These are phyloP conservation scores for Agrocybe praecox DNA, from an alignment of 768 basidiomycete species.

Conservation along the genomic window DNA sequence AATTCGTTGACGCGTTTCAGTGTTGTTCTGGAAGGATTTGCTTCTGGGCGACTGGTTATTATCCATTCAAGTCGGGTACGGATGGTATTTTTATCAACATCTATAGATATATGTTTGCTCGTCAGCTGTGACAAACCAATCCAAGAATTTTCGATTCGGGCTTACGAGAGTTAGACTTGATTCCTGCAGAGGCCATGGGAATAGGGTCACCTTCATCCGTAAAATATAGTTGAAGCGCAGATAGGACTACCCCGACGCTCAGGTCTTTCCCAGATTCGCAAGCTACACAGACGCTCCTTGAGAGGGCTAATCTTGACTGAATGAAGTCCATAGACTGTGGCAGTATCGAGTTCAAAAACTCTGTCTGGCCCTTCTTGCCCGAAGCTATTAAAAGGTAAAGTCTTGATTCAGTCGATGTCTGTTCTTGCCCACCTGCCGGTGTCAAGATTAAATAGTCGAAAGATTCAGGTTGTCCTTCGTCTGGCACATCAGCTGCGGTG, in stretches of 20 bases:
- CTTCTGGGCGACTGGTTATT: slow-evolving; percentile 68
- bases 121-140: neutral
- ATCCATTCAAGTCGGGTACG: slow-evolving; percentile 85
- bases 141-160: neutral
- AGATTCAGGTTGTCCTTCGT: slow-evolving; percentile 4
- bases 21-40: slow-evolving; percentile 84
- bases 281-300: slow-evolving; percentile 45
- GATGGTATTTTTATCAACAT: slow-evolving; percentile 58
- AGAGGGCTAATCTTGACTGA: slow-evolving; percentile 33
- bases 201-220: slow-evolving; percentile 45
- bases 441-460: slow-evolving; percentile 15
- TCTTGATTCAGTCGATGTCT: slow-evolving; percentile 1
- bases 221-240: slow-evolving; percentile 61
- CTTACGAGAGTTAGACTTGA: neutral
- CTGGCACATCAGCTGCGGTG: slow-evolving; percentile 26
- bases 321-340: slow-evolving; percentile 54
- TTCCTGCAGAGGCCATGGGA: slow-evolving; percentile 5
- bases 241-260: slow-evolving; percentile 65
- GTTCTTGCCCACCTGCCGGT: neutral
- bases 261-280: slow-evolving; percentile 63
- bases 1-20: slow-evolving; percentile 48
- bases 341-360: slow-evolving; percentile 42
- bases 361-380: slow-evolving; percentile 57
- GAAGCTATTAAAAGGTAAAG: slow-evolving; percentile 15
- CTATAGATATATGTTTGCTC: neutral